These are phyloP conservation scores for Canariomyces notabilis DNA, from an alignment of 2,329 filamentous ascomycete genomes.

Conservation along the genomic window DNA sequence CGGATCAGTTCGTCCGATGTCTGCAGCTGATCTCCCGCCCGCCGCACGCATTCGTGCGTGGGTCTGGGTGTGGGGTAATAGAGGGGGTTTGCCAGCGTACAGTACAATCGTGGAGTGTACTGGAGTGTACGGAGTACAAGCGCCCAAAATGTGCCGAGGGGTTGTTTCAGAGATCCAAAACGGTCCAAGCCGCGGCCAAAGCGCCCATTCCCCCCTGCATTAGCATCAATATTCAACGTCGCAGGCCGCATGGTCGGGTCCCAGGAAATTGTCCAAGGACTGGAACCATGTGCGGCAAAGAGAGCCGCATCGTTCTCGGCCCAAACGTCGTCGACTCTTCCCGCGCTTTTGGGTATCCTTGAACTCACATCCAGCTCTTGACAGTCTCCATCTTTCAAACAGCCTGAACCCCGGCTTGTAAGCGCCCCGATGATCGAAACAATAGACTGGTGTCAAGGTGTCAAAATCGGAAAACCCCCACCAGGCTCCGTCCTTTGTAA, in stretches of 20 bases:
- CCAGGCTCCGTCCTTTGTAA: slow-evolving; percentile 12
- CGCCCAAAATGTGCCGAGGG: slow-evolving; percentile 14
- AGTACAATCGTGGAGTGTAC: too few species aligned
- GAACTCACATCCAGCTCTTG: background rate
- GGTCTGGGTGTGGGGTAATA: slow-evolving; percentile 2
- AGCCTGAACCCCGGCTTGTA: slow-evolving; percentile 9
- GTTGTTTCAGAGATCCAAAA: slow-evolving; percentile 19
- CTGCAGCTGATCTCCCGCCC: slow-evolving; percentile 1
- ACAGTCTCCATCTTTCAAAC: background rate
- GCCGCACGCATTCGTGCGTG: background rate
- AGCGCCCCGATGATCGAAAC: slow-evolving; percentile 10
- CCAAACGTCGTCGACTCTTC: slow-evolving; percentile 22
- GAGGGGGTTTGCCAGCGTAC: too few species aligned
- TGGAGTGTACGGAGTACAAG: too few species aligned
- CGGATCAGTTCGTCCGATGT: slow-evolving; percentile 1
- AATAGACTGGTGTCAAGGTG: background rate
- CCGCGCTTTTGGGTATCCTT: background rate
- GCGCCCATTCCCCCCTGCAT: slow-evolving; percentile 25
- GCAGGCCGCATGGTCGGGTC: slow-evolving; percentile 25
- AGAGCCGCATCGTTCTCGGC: slow-evolving; percentile 23
- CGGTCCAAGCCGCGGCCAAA: slow-evolving; percentile 21
- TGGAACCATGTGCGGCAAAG: slow-evolving; percentile 16
- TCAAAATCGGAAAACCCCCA: too few species aligned
- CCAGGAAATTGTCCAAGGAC: slow-evolving; percentile 20
- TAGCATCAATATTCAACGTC: slow-evolving; percentile 22